phyloP scores from a whole-genome alignment of 805 yeast species.

The Suhomyces tanzawaensis region DNA sequence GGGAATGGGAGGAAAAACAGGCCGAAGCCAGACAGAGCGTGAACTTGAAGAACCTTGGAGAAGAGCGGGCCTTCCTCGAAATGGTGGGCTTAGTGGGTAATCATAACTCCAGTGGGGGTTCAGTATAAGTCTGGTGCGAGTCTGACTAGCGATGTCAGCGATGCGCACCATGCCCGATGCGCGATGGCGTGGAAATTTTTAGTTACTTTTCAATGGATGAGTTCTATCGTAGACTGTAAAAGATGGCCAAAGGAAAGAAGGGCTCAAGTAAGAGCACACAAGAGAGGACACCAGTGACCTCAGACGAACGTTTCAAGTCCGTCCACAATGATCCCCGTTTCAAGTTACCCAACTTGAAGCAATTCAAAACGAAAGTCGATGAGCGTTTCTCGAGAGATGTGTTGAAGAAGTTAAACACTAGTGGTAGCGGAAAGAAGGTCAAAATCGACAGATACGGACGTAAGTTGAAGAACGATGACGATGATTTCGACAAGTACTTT shows the following conservation, averaged over 20 bases:
- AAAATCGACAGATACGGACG: constrained; percentile 88
- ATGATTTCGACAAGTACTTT: constrained; percentile 61
- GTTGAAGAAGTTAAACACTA: constrained; percentile 45
- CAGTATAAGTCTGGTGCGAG: constrained; percentile 33
- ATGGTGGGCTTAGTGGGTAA: constrained; percentile 68
- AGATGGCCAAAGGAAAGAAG: constrained; percentile 6
- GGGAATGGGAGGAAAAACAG: constrained; percentile 93
- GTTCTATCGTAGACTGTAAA: not conserved
- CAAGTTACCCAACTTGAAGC: constrained; percentile 65
- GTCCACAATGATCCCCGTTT: constrained; percentile 89
- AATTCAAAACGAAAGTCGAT: constrained; percentile 76
- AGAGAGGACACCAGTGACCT: constrained; percentile 35
- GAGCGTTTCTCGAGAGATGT: constrained; percentile 75
- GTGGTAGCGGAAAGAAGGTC: constrained; percentile 52
- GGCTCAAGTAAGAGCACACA: constrained; percentile 6
- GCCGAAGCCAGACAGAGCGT: constrained; percentile 75
- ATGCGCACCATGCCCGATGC: constrained; percentile 1
- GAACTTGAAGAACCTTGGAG: constrained; percentile 65
- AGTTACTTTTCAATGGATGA: not conserved
- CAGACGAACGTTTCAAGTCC: constrained; percentile 74
- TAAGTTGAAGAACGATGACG: constrained; percentile 45
- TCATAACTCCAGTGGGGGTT: constrained; percentile 46
- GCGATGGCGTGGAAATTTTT: constrained; percentile 2
- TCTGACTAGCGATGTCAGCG: not conserved
- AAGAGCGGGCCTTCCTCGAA: constrained; percentile 81